Percentiles rank a stretch among this genome's conserved stretches.
These are phyloP conservation scores for Nannochloris sp. DNA, from an alignment of 139 green algal species.

Conservation along the genomic window DNA sequence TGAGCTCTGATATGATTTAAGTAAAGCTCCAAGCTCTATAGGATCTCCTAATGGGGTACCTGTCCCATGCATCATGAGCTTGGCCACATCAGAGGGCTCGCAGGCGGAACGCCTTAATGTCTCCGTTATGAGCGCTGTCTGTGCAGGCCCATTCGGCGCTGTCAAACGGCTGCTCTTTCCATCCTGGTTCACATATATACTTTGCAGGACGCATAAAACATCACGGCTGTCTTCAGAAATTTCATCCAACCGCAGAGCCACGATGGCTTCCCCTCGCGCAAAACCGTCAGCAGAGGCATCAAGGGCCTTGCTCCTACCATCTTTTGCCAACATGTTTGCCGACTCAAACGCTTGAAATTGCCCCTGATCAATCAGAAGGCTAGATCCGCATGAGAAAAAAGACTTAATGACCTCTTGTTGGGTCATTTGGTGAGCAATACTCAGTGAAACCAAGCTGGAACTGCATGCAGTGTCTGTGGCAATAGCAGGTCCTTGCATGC, in stretches of 20 bases:
- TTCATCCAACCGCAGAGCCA: conserved; percentile 4
- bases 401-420: not conserved
- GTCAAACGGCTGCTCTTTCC: conserved; percentile 35
- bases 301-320: conserved; percentile 80
- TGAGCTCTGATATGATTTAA: conserved; percentile 1
- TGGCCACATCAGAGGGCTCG: not conserved
- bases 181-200: conserved; percentile 36
- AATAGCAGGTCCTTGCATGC: conserved; percentile 43
- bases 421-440: conserved; percentile 17
- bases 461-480: conserved; percentile 52
- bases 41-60: conserved; percentile 43
- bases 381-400: conserved; percentile 18
- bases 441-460: conserved; percentile 8
- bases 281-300: conserved; percentile 74
- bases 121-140: conserved; percentile 41
- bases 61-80: conserved; percentile 51
- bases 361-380: conserved; percentile 19
- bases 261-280: conserved; percentile 52
- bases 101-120: conserved; percentile 31
- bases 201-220: conserved; percentile 1
- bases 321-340: conserved; percentile 22
- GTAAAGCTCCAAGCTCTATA: conserved; percentile 39
- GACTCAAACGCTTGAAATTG: conserved; percentile 23
- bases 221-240: not conserved
- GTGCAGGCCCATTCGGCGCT: conserved; percentile 33